These are phyloP conservation scores for Westerdykella aurantiaca DNA, from an alignment of 2,329 filamentous ascomycete genomes.

Conservation along the genomic window DNA sequence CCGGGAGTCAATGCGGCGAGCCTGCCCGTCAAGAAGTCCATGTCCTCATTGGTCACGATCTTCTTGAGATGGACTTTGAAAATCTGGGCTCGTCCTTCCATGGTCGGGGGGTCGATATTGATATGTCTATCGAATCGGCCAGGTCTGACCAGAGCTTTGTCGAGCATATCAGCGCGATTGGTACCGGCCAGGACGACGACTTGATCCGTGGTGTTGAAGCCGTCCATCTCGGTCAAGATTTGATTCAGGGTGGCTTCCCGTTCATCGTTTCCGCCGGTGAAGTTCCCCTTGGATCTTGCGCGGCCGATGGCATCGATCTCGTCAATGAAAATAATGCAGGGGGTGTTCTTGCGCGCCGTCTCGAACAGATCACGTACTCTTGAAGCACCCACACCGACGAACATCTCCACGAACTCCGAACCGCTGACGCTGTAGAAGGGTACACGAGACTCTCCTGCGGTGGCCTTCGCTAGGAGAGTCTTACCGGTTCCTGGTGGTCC, in stretches of 20 bases:
- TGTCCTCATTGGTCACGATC: constrained; percentile 86
- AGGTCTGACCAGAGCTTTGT: constrained; percentile 92
- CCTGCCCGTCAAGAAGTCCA: constrained; percentile 80
- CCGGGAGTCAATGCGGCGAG: constrained; percentile 89
- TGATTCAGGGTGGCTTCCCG: constrained; percentile 96
- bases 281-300: constrained; percentile 74
- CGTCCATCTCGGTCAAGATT: constrained; percentile 98
- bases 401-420: constrained; percentile 99
- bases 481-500: constrained; percentile 99
- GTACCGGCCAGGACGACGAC: constrained; percentile 96
- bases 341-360: constrained; percentile 89
- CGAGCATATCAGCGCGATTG: constrained; percentile 88
- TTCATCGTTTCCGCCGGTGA: constrained; percentile 91
- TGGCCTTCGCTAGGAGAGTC: constrained; percentile 93
- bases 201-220: constrained; percentile 94
- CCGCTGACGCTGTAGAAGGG: constrained; percentile 98
- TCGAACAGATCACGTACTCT: constrained; percentile 91
- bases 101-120: constrained; percentile 87
- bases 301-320: constrained; percentile 98
- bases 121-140: constrained; percentile 98
- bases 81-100: constrained; percentile 94
- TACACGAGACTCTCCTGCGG: constrained; percentile 91
- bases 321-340: constrained; percentile 99
- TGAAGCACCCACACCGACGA: constrained; percentile 95
- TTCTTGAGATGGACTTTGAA: constrained; percentile 92